These are phyloP conservation scores for Phialophora expanda DNA, from an alignment of 2,329 filamentous ascomycete species.

Conservation along the genomic window DNA sequence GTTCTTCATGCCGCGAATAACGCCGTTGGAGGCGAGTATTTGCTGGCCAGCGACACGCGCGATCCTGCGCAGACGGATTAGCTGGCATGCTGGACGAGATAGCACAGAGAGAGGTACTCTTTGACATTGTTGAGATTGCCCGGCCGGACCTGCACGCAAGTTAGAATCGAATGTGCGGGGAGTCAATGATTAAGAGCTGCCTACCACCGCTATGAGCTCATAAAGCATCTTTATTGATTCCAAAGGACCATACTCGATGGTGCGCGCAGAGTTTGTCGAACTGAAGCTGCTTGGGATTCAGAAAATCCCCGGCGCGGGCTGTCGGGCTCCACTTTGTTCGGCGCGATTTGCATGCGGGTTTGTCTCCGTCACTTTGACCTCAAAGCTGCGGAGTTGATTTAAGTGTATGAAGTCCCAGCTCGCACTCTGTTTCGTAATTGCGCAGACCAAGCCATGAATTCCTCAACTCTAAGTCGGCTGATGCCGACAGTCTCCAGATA, in stretches of 20 bases:
- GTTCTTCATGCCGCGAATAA: conserved; percentile 90
- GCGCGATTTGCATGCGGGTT: conserved; percentile 12
- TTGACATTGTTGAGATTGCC: conserved; percentile 89
- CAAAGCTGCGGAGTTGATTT: conserved; percentile 17
- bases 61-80: conserved; percentile 27
- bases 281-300: conserved; percentile 2
- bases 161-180: background rate
- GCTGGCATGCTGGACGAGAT: background rate
- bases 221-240: conserved; percentile 75
- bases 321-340: conserved; percentile 15
- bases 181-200: conserved; percentile 41
- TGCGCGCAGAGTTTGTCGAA: background rate
- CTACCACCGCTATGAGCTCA: conserved; percentile 93
- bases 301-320: conserved; percentile 11
- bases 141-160: conserved; percentile 76
- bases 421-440: background rate
- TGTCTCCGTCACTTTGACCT: conserved; percentile 10
- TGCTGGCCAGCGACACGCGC: conserved; percentile 30
- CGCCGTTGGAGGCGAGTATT: conserved; percentile 58
- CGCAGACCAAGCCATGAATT: conserved; percentile 22
- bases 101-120: conserved; percentile 64
- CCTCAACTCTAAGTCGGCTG: conserved; percentile 25
- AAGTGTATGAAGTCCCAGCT: background rate
- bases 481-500: conserved; percentile 26
- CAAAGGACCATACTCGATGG: conserved; percentile 3